Evolutionary conservation across 495 filamentous ascomycete species (phyloP).

Genomic region (Xanthoparmelia taractica): DNA sequence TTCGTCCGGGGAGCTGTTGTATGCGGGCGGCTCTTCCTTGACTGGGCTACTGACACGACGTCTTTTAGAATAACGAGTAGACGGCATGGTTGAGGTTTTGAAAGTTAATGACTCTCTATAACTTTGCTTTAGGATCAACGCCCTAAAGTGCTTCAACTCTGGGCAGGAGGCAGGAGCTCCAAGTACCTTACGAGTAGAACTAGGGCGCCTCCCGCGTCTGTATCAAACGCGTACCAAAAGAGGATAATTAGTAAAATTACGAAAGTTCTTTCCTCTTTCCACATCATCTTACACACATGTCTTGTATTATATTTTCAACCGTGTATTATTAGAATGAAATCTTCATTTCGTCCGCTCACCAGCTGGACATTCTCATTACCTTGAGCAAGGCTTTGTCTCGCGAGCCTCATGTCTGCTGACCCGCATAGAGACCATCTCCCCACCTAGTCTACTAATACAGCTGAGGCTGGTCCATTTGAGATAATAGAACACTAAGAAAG

Average conservation of each 20-base stretch:
- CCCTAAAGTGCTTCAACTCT: neutral
- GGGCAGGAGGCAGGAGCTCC: no score
- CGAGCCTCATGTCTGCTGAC: neutral
- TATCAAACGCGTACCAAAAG: neutral
- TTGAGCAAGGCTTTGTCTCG: neutral
- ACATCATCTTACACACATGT: neutral
- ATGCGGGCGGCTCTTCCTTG: conserved; percentile 26
- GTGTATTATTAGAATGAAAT: neutral
- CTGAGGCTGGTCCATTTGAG: neutral
- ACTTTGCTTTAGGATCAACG: neutral
- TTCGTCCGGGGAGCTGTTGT: conserved; percentile 44
- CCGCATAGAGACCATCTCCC: neutral
- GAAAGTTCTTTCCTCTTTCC: neutral
- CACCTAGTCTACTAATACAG: neutral
- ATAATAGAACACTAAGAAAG: neutral
- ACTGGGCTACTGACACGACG: conserved; percentile 42
- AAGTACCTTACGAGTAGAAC: no score
- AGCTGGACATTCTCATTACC: neutral
- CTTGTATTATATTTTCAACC: neutral
- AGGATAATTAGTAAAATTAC: neutral
- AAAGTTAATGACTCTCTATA: neutral
- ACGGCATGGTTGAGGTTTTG: conserved; percentile 3
- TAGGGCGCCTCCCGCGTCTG: neutral
- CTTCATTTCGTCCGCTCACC: neutral
- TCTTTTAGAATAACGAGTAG: conserved; percentile 44